Conservation (phyloP, 306 rosid species). For the Luffa aegyptiaca region DNA sequence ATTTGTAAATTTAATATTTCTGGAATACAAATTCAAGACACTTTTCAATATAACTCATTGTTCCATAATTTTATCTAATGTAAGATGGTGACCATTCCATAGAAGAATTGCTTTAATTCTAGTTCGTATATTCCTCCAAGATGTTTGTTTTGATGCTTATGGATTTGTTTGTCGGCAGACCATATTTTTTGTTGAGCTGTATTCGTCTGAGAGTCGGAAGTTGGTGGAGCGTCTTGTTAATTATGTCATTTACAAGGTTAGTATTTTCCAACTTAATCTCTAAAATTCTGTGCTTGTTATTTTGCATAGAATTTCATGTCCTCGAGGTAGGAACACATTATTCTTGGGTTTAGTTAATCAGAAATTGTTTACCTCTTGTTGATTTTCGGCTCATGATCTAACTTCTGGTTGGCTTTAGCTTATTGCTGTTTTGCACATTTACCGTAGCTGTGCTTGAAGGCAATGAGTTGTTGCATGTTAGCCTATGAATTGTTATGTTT, state of each 20-base stretch:
- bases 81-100: not conserved
- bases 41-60: not conserved
- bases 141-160: constrained; percentile 1
- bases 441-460: not conserved
- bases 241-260: constrained; percentile 90
- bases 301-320: not conserved
- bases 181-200: constrained; percentile 68
- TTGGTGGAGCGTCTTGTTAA: constrained; percentile 74
- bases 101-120: not conserved
- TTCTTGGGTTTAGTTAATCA: not conserved
- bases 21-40: not conserved
- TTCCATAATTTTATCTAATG: not conserved
- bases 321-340: not conserved
- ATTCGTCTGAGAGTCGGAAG: constrained; percentile 73
- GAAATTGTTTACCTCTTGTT: not conserved
- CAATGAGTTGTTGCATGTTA: not conserved
- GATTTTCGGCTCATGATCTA: not conserved
- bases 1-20: not conserved
- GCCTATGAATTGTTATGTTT: not conserved
- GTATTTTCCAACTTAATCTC: not conserved
- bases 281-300: not conserved
- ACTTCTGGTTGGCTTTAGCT: not conserved
- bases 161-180: constrained; percentile 43
- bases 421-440: not conserved
- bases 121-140: not conserved